Evolutionary conservation across 345 rosid species (phyloP), one percentile per base, ranked within the genome.

Genomic region (Ceriops tagal): DNA sequence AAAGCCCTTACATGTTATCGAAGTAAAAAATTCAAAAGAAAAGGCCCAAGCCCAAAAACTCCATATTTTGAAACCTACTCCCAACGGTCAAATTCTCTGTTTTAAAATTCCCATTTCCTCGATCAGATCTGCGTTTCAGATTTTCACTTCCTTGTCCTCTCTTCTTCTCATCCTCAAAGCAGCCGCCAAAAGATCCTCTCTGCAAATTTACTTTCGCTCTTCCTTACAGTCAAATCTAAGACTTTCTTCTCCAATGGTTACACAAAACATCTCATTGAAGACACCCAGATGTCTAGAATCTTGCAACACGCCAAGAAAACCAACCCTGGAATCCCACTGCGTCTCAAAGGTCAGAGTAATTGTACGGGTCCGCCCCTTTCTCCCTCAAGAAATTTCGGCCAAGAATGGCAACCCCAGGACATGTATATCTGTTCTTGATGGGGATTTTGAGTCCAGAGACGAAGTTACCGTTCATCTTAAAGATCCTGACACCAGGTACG

Each of bases 321-420:
- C 61, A 58, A 18, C 71, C 61, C 26, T 51, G 58, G 63, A 62
- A 37, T n/a, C 78, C 0, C 59, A 71, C 74, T 74, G 76, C 37
- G 53, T 76, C 63, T 82, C 87, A 0, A 86, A 81, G 65, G 88
- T 91, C 24, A 83, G 96, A 61, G 95, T 93, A 8, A 75, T 86
- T 0, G 81, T 80, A 15, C 75, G 99, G 53, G 87, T 90, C 28
- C 96, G 96, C 62, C 91, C 90, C 0, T 88, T 92, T 71, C 93
- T 92, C 60, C 78, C 88, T 31, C 75, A 67, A 2, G 96, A 92
- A 55, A 77, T 80, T 34, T 34, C 80, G 3, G 75, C 79, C 4
- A 81, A 47, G 65, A 71, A 62, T 8, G 78, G 81, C 8, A 59
- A 57, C 32, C 68, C 77, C 0, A 70, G 35, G 6, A 71, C 92